Conservation (phyloP, 257 asterid genomes). For the Primulina eburnea region DNA sequence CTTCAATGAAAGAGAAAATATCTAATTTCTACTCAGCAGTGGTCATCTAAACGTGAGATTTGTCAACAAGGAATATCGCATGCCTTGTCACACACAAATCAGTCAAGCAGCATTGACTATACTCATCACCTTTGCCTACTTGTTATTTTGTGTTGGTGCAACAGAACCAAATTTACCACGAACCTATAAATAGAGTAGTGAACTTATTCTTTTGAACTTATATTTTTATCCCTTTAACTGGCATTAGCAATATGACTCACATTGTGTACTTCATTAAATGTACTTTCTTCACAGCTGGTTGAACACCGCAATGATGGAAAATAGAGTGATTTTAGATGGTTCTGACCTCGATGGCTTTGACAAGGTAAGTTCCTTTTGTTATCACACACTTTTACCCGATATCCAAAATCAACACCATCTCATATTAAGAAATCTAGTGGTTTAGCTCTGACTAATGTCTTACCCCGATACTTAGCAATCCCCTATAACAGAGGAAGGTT, state of each 20-base stretch:
- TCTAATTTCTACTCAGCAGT: neutral
- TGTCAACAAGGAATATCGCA: neutral
- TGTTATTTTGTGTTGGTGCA: neutral
- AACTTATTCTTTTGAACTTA: slow-evolving; percentile 1
- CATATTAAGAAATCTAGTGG: neutral
- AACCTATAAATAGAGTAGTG: neutral
- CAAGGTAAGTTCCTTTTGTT: slow-evolving; percentile 45
- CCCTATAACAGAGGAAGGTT: neutral
- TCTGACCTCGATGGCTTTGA: slow-evolving; percentile 78
- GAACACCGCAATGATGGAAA: slow-evolving; percentile 92
- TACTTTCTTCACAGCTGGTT: slow-evolving; percentile 66
- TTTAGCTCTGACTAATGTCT: neutral
- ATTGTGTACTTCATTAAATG: neutral
- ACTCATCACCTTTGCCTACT: slow-evolving; percentile 3
- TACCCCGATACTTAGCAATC: neutral
- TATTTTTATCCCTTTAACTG: slow-evolving; percentile 7
- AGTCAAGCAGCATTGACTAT: neutral
- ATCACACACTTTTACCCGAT: neutral
- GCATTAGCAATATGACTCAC: slow-evolving; percentile 8
- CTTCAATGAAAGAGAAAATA: too few species aligned
- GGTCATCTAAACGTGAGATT: neutral
- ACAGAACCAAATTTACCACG: too few species aligned
- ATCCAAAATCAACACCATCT: neutral
- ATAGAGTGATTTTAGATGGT: slow-evolving; percentile 55
- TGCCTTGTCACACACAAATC: neutral